Conservation (phyloP, 2,329 filamentous ascomycete genomes). For the Penicillium corylophilum region DNA sequence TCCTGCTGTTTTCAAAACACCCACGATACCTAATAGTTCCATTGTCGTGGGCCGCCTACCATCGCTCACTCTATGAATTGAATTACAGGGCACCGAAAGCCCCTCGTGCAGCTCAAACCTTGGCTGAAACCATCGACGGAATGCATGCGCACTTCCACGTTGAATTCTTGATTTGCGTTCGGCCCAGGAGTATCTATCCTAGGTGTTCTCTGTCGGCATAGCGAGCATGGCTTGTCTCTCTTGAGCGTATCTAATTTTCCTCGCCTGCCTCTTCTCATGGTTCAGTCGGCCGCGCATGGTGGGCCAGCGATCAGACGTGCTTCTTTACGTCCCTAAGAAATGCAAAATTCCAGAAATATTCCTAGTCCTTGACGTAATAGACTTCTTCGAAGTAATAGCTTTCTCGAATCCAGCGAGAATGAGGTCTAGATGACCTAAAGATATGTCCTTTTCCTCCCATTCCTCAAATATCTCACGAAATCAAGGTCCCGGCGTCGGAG, state of each 20-base stretch:
- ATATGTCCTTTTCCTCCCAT: not conserved
- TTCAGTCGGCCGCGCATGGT: not conserved
- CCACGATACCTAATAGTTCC: too few relatives aligned
- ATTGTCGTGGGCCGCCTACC: too few relatives aligned
- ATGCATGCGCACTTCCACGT: not conserved
- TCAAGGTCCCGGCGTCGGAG: constrained; percentile 42
- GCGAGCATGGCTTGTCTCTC: constrained; percentile 1
- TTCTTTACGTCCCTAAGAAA: not conserved
- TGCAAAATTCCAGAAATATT: not conserved
- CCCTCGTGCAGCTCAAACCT: too few relatives aligned
- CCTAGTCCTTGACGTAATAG: not conserved
- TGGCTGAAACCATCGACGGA: too few relatives aligned
- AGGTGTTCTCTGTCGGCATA: constrained; percentile 1
- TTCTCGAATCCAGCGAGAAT: constrained; percentile 13
- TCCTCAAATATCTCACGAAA: not conserved
- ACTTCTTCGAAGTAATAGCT: not conserved
- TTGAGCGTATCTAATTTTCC: not conserved
- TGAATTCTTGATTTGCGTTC: not conserved
- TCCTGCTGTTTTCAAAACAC: not conserved
- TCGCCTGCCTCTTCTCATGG: too few relatives aligned
- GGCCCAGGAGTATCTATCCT: not conserved
- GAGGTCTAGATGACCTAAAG: not conserved
- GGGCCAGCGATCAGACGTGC: not conserved
- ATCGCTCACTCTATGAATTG: too few relatives aligned
- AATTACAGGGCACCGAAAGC: too few relatives aligned